phyloP scores from a whole-genome alignment of 1,284 basidiomycete genomes.

The Prillingera fragicola region DNA sequence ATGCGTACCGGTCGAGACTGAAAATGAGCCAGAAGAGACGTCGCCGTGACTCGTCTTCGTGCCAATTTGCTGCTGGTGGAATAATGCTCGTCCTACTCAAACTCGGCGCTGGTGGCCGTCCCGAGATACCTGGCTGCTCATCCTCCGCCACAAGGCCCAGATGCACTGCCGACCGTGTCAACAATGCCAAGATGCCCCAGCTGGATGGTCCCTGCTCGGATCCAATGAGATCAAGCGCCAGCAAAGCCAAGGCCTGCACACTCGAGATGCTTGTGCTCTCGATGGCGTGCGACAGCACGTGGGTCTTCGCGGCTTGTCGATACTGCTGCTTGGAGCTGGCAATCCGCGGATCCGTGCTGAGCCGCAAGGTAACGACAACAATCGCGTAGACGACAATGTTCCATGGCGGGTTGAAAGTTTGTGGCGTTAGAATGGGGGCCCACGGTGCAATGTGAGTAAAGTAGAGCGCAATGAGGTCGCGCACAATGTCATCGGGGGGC shows the following conservation, averaged over 20 bases:
- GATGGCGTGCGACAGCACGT: conserved; percentile 45
- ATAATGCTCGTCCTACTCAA: conserved; percentile 43
- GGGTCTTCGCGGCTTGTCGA: conserved; percentile 40
- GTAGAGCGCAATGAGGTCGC: conserved; percentile 41
- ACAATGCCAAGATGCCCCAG: conserved; percentile 46
- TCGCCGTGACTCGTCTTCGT: conserved; percentile 44
- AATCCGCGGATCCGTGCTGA: conserved; percentile 38
- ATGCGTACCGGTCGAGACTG: conserved; percentile 46
- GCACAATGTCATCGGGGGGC: conserved; percentile 45
- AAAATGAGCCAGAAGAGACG: conserved; percentile 48
- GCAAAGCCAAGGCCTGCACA: conserved; percentile 44
- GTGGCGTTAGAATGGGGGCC: conserved; percentile 44
- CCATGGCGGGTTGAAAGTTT: conserved; percentile 37
- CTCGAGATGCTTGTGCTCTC: conserved; percentile 43
- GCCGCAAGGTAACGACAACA: conserved; percentile 42
- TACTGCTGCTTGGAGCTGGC: conserved; percentile 24
- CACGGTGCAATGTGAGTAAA: conserved; percentile 44
- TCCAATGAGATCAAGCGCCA: conserved; percentile 46
- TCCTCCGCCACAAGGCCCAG: conserved; percentile 42
- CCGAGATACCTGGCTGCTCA: conserved; percentile 12
- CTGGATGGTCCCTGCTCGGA: conserved; percentile 43
- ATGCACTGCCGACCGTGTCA: conserved; percentile 45
- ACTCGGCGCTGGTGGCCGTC: conserved; percentile 20
- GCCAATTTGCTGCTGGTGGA: conserved; percentile 38
- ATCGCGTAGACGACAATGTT: conserved; percentile 46